Base-by-base conservation (phyloP, 1,284 basidiomycete species). In the Cerioporus squamosus region DNA sequence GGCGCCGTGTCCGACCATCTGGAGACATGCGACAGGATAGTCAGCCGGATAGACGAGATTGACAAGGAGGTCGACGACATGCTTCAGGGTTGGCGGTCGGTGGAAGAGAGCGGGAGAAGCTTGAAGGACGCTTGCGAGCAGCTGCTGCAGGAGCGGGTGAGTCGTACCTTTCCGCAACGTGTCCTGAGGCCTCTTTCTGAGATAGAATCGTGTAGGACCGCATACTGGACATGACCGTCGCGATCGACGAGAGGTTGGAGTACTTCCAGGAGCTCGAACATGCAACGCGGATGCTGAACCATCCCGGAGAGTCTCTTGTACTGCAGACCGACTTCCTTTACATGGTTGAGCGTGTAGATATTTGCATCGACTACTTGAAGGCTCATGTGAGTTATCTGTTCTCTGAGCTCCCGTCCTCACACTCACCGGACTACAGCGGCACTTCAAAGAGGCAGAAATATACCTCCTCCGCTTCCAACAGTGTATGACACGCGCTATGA, bases 401-500 rank as follows among this genome's bases (percentile, higher is more conserved):
- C 40, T 15, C 40, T 15, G n/a, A 6, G 17, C 20, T 15, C 31
- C 2, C 9, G 7, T 42, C 15, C 15, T 14, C 44, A 15, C 24
- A 14, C 48, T n/a, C 14, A 2, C 8, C 20, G 6, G 20, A 47
- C 38, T 44, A 33, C 67, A 97, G 94, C 84, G 93, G 65, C 88
- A 95, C 71, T 97, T 90, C 76, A 85, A 84, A 66, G 95, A 97
- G 77, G 88, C 94, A 10, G 94, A 97, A 68, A 79, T 97, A 18
- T 97, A 97, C 72, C 79, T 97, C 9, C 81, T 98, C 20, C 87
- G 95, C 23, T 97, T 95, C 75, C 94, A 96, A 68, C 95, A 97
- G 75, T 97, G 95, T 73, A 88, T 97, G 83, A 96, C 93, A 0
- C 86, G 95, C 36, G 92, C 94, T 22, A 97, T 97, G 95, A 97